These are phyloP conservation scores for Rhodotorula sp. DNA, from an alignment of 1,284 basidiomycete genomes.

Conservation along the genomic window DNA sequence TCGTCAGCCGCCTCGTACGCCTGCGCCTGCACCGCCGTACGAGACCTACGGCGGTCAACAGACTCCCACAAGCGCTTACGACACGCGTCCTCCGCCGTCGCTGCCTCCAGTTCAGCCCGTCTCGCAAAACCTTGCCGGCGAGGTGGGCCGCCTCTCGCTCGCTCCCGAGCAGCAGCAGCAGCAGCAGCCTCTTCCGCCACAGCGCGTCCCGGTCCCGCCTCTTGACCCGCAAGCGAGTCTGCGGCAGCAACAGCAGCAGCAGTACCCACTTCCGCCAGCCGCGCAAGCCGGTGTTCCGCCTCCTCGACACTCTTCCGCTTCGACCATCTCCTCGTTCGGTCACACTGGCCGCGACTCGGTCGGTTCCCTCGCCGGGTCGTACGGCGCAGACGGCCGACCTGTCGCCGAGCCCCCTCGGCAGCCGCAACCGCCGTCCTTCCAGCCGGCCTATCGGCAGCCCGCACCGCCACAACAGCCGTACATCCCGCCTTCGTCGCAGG, in stretches of 20 bases:
- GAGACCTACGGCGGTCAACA: conserved; percentile 15
- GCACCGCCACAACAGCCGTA: conserved; percentile 7
- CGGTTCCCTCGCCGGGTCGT: conserved; percentile 26
- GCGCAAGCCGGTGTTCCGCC: conserved; percentile 9
- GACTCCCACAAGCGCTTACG: conserved; percentile 19
- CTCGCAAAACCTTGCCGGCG: conserved; percentile 20
- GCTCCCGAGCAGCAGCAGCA: conserved; percentile 7
- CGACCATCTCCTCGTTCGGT: conserved; percentile 30
- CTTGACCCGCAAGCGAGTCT: conserved; percentile 10
- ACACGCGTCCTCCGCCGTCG: conserved; percentile 13
- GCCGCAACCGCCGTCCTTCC: conserved; percentile 13
- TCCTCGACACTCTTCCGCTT: conserved; percentile 30
- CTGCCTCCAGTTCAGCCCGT: not conserved
- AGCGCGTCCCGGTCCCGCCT: conserved; percentile 25
- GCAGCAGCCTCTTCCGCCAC: conserved; percentile 11
- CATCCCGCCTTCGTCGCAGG: conserved; percentile 26
- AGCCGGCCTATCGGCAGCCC: conserved; percentile 30
- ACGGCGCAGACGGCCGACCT: conserved; percentile 12
- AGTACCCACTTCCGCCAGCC: not conserved
- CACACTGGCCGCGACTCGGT: conserved; percentile 32
- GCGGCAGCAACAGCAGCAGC: conserved; percentile 17
- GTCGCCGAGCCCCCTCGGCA: conserved; percentile 2
- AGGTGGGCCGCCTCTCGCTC: conserved; percentile 34
- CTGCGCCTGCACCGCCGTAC: conserved; percentile 37
- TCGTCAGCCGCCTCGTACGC: not conserved